Evolutionary conservation across 352 stramenopile species (phyloP).

Genomic region (Phytophthora fragariae): DNA sequence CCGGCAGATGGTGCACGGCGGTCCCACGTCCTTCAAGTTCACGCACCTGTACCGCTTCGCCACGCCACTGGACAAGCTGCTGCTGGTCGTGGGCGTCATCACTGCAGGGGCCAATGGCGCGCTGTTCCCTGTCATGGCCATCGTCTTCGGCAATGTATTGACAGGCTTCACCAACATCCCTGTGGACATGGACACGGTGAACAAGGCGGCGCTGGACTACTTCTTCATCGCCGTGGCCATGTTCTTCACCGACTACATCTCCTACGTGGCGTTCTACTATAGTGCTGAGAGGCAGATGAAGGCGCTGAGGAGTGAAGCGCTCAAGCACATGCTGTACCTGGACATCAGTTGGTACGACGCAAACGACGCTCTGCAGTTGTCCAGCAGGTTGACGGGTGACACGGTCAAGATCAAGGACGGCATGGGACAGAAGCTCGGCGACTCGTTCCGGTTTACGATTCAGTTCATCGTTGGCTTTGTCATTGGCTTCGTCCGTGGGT

Average conservation of each 20-base stretch:
- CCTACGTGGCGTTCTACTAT: constrained; percentile 47
- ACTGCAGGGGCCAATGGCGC: constrained; percentile 40
- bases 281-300: constrained; percentile 53
- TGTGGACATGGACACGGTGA: constrained; percentile 40
- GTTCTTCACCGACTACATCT: constrained; percentile 46
- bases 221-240: constrained; percentile 43
- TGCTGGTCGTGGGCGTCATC: constrained; percentile 36
- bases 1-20: constrained; percentile 24
- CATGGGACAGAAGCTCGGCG: constrained; percentile 50
- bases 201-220: constrained; percentile 38
- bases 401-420: constrained; percentile 56
- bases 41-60: constrained; percentile 47
- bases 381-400: constrained; percentile 38
- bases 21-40: constrained; percentile 42
- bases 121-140: constrained; percentile 52
- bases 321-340: constrained; percentile 52
- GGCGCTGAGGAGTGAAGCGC: constrained; percentile 35
- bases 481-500: constrained; percentile 51
- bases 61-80: constrained; percentile 40
- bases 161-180: constrained; percentile 36
- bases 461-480: constrained; percentile 47
- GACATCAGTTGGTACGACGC: constrained; percentile 56
- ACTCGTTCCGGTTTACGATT: constrained; percentile 41
- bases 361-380: constrained; percentile 42
- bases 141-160: constrained; percentile 49